phyloP scores from a whole-genome alignment of 2,329 filamentous ascomycete genomes.

The Penicillium sp. region DNA sequence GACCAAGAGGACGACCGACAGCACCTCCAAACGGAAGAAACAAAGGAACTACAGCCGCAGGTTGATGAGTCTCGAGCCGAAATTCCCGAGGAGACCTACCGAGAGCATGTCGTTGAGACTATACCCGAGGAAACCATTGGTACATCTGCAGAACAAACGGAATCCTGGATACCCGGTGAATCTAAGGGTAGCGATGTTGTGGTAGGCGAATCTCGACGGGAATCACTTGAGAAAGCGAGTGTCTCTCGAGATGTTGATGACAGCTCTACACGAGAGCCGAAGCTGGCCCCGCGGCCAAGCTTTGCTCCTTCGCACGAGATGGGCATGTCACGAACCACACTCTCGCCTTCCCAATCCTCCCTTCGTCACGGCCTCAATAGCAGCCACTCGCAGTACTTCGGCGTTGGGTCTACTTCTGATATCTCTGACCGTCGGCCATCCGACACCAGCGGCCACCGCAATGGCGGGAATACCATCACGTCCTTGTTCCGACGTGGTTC shows the following conservation, averaged over 20 bases:
- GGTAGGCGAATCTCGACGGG: conserved; percentile 13
- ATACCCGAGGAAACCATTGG: conserved; percentile 10
- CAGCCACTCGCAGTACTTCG: conserved; percentile 58
- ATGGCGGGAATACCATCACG: conserved; percentile 59
- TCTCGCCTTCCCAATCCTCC: conserved; percentile 48
- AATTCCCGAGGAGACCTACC: conserved; percentile 4
- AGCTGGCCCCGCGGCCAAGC: conserved; percentile 32
- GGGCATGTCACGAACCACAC: conserved; percentile 37
- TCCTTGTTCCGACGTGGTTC: conserved; percentile 75
- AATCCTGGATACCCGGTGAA: conserved; percentile 39
- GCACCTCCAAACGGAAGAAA: not conserved
- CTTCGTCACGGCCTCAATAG: conserved; percentile 50
- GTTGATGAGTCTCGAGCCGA: not conserved
- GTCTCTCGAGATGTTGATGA: conserved; percentile 41
- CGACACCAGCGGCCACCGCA: conserved; percentile 53
- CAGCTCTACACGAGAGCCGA: conserved; percentile 36
- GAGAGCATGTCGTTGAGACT: conserved; percentile 2
- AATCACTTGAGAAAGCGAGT: conserved; percentile 36
- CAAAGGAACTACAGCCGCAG: not conserved
- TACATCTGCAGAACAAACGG: conserved; percentile 10
- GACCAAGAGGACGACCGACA: not conserved
- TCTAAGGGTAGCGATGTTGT: conserved; percentile 34
- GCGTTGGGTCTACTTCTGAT: conserved; percentile 57
- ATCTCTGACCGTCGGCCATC: conserved; percentile 59
- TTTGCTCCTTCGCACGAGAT: conserved; percentile 41